Percentiles rank a stretch among this genome's conserved stretches.
phyloP scores from a whole-genome alignment of 2,329 filamentous ascomycete genomes.

The Orbilia oligospora region DNA sequence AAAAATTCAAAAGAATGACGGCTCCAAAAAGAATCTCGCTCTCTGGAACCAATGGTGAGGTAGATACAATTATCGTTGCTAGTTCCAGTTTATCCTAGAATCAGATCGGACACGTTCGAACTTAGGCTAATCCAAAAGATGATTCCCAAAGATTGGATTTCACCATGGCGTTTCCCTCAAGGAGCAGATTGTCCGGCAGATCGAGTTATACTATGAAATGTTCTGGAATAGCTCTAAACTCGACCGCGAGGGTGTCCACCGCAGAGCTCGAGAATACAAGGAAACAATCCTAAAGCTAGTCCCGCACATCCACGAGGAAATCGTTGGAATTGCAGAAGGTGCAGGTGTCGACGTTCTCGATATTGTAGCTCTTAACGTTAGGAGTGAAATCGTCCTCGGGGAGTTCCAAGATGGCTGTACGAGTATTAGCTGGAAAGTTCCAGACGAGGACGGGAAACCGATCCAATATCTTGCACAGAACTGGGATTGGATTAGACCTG shows the following conservation, averaged over 20 bases:
- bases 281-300: conserved; percentile 67
- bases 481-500: conserved; percentile 74
- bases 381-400: conserved; percentile 74
- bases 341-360: conserved; percentile 69
- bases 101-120: neutral
- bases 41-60: conserved; percentile 33
- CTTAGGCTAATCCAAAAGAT: conserved; percentile 1
- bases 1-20: conserved; percentile 18
- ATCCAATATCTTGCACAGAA: conserved; percentile 71
- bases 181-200: conserved; percentile 36
- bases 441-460: conserved; percentile 64
- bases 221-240: conserved; percentile 32
- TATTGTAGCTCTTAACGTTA: conserved; percentile 73
- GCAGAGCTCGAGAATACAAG: conserved; percentile 69
- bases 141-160: conserved; percentile 31
- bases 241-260: conserved; percentile 25
- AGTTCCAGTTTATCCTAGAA: neutral
- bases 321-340: conserved; percentile 72
- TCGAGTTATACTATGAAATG: conserved; percentile 42
- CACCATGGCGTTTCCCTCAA: conserved; percentile 36
- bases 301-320: conserved; percentile 68
- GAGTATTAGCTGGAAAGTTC: conserved; percentile 68
- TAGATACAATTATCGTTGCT: conserved; percentile 3
- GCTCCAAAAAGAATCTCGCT: conserved; percentile 31
- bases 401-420: conserved; percentile 74